Evolutionary conservation across 345 rosid species (phyloP), one percentile per base, ranked within the genome.

Genomic region (Eucalyptus regnans): DNA sequence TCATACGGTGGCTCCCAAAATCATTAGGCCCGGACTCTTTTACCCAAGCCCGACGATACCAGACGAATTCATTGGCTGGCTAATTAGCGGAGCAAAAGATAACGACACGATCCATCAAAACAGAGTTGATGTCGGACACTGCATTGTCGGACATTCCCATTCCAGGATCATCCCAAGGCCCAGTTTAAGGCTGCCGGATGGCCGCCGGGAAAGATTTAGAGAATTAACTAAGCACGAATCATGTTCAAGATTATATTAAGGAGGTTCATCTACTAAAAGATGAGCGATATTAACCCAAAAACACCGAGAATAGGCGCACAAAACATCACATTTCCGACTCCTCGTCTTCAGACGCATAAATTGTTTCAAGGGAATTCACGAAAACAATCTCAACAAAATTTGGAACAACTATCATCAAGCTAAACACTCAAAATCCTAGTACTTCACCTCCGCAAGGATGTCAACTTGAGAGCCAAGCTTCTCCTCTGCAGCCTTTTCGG

Each of bases 381-480:
- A 41, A 76, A 76, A 76, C 48, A 76, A 76, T 41, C 84, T 76
- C 84, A 37, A 41, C 84, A 76, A 76, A 76, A 76, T 76, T 76
- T 76, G 84, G 84, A 76, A 76, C 83, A 9, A 23, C 84, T 76
- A 20, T 76, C 84, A 76, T 6, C 76, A 76, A 76, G 84, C 84
- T 76, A 76, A 41, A 41, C 43, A 12, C 84, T 41, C 84, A 41
- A 18, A 33, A 76, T 41, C 84, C 84, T 76, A 95, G 88, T 95
- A 96, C 90, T 91, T 96, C 81, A 96, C 94, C 37, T 96, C 91
- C 68, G 95, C 93, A 86, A 96, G 91, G 89, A 97, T 85, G 33
- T 93, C 97, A 41, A 95, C 86, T 84, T 95, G 97, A 49, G 97
- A 60, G 44, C 97, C 98, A 86, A 97, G 97, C 90, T 95, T 96